These are phyloP conservation scores for Mallotus japonicus DNA, from an alignment of 441 rosid genomes.

Conservation along the genomic window DNA sequence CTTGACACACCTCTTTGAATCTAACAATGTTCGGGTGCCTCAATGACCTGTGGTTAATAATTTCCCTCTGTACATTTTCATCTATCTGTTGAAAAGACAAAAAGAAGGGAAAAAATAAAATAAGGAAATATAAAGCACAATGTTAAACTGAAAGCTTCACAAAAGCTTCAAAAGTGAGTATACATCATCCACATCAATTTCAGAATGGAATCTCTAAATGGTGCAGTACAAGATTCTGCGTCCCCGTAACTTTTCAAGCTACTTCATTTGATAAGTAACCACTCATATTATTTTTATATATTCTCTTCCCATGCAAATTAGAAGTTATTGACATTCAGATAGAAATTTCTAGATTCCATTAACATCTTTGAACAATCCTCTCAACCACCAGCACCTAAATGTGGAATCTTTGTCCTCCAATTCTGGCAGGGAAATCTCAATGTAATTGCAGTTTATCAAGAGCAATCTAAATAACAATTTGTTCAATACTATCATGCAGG, in stretches of 20 bases:
- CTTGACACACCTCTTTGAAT: constrained; percentile 82
- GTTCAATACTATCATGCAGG: not conserved
- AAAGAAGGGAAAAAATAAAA: not conserved
- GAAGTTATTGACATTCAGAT: not conserved
- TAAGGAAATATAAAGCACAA: not conserved
- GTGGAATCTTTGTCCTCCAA: not conserved
- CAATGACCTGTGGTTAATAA: constrained; percentile 85
- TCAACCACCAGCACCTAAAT: not conserved
- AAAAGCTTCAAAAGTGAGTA: not conserved
- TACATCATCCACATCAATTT: not conserved
- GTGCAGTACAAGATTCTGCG: constrained; percentile 6
- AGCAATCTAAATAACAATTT: too few relatives aligned
- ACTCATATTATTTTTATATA: not conserved
- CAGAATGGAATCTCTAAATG: not conserved
- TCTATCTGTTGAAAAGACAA: constrained; percentile 60
- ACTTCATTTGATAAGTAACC: constrained; percentile 7
- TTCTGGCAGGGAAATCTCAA: not conserved
- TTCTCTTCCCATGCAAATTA: not conserved
- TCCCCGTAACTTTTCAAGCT: constrained; percentile 1
- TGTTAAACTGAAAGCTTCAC: not conserved
- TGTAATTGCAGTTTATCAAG: not conserved
- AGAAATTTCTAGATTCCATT: not conserved
- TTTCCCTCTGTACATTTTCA: constrained; percentile 93
- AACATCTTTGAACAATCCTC: not conserved
- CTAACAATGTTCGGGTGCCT: constrained; percentile 97